Evolutionary conservation across 2,329 filamentous ascomycete species (phyloP).

Genomic region (Neofusicoccum umdonicola): DNA sequence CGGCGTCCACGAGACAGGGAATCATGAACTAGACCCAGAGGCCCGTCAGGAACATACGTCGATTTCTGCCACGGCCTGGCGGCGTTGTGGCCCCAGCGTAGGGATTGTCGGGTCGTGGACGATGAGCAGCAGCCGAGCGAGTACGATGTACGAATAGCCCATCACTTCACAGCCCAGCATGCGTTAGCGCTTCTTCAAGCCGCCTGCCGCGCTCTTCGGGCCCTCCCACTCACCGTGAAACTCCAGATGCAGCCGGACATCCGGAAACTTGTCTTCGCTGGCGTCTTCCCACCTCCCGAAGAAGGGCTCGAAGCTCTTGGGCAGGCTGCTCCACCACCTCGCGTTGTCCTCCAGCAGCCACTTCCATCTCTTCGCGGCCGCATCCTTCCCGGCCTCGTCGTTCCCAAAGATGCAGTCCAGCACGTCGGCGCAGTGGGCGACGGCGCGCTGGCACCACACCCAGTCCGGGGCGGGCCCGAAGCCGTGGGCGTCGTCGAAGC

Average conservation of each 20-base stretch:
- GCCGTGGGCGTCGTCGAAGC: background rate
- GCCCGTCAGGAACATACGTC: conserved; percentile 23
- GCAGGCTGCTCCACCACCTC: conserved; percentile 31
- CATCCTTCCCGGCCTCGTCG: background rate
- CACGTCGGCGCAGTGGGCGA: conserved; percentile 13
- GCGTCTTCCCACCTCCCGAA: background rate
- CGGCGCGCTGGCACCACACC: conserved; percentile 11
- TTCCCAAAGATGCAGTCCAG: background rate
- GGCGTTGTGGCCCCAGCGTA: conserved; percentile 34
- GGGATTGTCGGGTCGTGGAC: conserved; percentile 37
- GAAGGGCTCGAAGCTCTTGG: conserved; percentile 34
- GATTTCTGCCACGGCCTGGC: conserved; percentile 30
- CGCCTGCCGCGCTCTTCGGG: no score
- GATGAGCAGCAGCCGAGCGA: conserved; percentile 35
- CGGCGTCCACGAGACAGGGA: background rate
- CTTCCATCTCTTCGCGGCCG: conserved; percentile 26
- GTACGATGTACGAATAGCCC: conserved; percentile 30
- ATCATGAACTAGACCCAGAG: no score
- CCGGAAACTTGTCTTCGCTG: conserved; percentile 26
- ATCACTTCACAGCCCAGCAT: conserved; percentile 2
- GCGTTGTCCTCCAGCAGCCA: conserved; percentile 35
- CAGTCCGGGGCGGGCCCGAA: background rate
- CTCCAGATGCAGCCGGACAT: conserved; percentile 35
- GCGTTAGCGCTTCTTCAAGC: background rate
- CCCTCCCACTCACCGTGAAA: conserved; percentile 25